phyloP scores from a whole-genome alignment of 2,329 filamentous ascomycete genomes.

The Nothophoma quercina region DNA sequence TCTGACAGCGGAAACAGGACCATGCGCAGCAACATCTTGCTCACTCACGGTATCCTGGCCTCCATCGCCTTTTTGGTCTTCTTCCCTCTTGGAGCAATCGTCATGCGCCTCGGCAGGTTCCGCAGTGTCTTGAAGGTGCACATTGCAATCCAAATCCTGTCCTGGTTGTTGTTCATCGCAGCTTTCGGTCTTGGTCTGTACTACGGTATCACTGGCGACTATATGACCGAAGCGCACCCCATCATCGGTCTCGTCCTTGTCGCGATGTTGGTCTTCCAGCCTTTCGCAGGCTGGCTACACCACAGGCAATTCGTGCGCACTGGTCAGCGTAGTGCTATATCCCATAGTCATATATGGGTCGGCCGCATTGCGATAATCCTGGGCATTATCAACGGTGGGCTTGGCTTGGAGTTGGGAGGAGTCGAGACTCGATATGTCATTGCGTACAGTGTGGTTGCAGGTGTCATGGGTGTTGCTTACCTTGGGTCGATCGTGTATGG shows the following conservation, averaged over 20 bases:
- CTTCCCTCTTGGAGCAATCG: slow-evolving; percentile 51
- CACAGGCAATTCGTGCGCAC: slow-evolving; percentile 58
- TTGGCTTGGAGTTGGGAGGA: slow-evolving; percentile 54
- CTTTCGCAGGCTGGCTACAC: slow-evolving; percentile 58
- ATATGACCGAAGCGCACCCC: slow-evolving; percentile 51
- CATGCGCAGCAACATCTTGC: slow-evolving; percentile 24
- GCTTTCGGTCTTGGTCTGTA: slow-evolving; percentile 60
- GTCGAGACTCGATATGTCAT: slow-evolving; percentile 39
- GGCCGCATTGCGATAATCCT: slow-evolving; percentile 59
- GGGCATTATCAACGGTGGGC: slow-evolving; percentile 62
- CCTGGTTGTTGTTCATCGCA: slow-evolving; percentile 54
- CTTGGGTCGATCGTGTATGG: slow-evolving; percentile 7
- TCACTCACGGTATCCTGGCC: slow-evolving; percentile 49
- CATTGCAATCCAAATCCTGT: slow-evolving; percentile 54
- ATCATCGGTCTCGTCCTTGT: slow-evolving; percentile 61
- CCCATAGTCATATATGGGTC: slow-evolving; percentile 62
- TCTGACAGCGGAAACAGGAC: not conserved
- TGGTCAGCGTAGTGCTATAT: slow-evolving; percentile 52
- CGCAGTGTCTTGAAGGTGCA: slow-evolving; percentile 49
- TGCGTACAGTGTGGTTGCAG: slow-evolving; percentile 58
- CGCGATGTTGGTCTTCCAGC: slow-evolving; percentile 60
- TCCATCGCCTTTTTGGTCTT: slow-evolving; percentile 47
- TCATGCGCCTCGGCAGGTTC: slow-evolving; percentile 49
- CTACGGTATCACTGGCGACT: slow-evolving; percentile 50
- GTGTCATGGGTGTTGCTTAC: slow-evolving; percentile 47